phyloP scores from a whole-genome alignment of 768 basidiomycete species.

The Pulveroboletus frians region DNA sequence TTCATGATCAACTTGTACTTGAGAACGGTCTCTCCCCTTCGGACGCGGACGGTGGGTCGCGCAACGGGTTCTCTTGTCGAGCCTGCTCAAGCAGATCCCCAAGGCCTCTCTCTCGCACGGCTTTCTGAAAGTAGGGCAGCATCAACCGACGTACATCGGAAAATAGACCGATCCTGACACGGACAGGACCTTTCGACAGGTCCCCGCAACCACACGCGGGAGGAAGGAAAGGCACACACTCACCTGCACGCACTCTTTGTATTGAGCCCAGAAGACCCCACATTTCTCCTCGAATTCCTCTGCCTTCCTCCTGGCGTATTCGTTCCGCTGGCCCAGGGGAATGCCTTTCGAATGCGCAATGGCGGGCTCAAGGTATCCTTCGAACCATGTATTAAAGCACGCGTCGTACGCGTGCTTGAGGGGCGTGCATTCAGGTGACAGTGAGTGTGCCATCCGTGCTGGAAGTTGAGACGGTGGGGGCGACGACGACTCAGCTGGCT shows the following conservation, averaged over 20 bases:
- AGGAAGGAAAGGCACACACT: constrained; percentile 19
- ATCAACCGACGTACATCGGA: not conserved
- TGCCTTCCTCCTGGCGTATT: constrained; percentile 71
- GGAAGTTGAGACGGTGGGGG: not conserved
- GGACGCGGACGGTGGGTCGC: constrained; percentile 43
- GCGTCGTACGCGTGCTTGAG: constrained; percentile 87
- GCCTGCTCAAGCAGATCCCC: constrained; percentile 75
- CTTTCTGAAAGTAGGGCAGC: constrained; percentile 46
- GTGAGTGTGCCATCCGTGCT: constrained; percentile 64
- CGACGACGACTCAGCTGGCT: constrained; percentile 1
- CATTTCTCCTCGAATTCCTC: constrained; percentile 85
- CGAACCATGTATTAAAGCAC: constrained; percentile 98
- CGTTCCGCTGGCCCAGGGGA: constrained; percentile 43
- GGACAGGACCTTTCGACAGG: not conserved
- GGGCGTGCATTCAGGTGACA: constrained; percentile 81
- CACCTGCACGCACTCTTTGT: constrained; percentile 81
- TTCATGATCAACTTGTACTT: constrained; percentile 9
- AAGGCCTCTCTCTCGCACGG: constrained; percentile 72
- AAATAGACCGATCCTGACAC: not conserved
- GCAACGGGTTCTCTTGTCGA: constrained; percentile 70
- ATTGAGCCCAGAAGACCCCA: constrained; percentile 75
- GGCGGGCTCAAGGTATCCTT: constrained; percentile 88
- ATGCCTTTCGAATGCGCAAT: constrained; percentile 39
- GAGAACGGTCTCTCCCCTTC: constrained; percentile 9
- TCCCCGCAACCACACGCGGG: not conserved